Conservation (phyloP, 1,284 basidiomycete species). For the Rhodofomes roseus region DNA sequence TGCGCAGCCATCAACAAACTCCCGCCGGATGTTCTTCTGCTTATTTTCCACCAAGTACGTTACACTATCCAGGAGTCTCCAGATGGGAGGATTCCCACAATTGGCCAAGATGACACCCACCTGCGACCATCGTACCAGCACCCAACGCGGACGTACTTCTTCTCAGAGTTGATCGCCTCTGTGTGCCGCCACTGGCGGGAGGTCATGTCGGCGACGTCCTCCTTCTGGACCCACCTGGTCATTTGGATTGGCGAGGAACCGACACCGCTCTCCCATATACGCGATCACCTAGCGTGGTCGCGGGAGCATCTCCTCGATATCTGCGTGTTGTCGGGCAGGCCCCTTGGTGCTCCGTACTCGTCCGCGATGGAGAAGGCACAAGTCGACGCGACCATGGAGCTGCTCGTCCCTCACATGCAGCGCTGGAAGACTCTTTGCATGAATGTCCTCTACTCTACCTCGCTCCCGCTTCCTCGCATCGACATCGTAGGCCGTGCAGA, state of each 20-base stretch:
- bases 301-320: neutral
- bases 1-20: no score
- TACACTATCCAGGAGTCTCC: no score
- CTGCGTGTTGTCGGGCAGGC: neutral
- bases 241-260: neutral
- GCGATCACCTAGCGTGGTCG: neutral
- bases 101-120: no score
- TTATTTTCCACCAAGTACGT: no score
- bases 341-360: no score
- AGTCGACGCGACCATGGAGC: neutral
- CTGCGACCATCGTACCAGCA: no score
- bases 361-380: neutral
- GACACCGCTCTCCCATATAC: neutral
- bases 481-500: neutral
- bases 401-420: neutral
- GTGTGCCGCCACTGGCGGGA: neutral
- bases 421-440: neutral
- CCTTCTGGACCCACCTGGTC: constrained; percentile 2
- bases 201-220: neutral
- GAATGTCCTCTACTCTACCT: neutral
- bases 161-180: no score
- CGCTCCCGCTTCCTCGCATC: neutral
- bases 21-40: no score
- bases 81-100: no score
- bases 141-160: no score